phyloP scores from a whole-genome alignment of 768 basidiomycete genomes.

The Mycena rebaudengoi region DNA sequence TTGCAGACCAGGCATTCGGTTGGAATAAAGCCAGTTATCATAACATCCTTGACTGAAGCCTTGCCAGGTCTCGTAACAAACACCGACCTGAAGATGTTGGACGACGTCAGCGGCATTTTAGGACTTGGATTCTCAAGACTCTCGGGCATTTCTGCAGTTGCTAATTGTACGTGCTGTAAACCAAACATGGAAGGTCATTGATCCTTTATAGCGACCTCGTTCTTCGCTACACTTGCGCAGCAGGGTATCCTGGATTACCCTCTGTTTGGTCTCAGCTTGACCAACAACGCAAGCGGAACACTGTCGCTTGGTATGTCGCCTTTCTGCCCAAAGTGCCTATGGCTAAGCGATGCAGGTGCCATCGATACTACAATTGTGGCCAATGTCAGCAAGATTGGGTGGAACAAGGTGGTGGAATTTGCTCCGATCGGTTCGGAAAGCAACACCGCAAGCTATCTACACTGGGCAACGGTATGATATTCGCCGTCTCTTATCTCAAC shows the following conservation, averaged over 20 bases:
- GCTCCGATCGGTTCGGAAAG: conserved; percentile 65
- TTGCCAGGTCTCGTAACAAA: conserved; percentile 64
- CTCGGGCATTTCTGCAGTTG: conserved; percentile 61
- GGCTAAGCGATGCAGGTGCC: conserved; percentile 58
- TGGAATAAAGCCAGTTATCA: conserved; percentile 28
- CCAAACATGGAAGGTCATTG: too few relatives aligned
- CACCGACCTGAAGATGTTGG: conserved; percentile 68
- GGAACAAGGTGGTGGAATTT: conserved; percentile 82
- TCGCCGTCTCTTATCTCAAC: neutral
- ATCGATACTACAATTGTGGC: conserved; percentile 75
- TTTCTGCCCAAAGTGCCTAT: conserved; percentile 1
- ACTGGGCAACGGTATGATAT: conserved; percentile 65
- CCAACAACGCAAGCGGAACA: conserved; percentile 65
- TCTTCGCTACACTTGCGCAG: conserved; percentile 69
- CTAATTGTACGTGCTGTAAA: conserved; percentile 54
- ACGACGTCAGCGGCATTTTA: conserved; percentile 74
- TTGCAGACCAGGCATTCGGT: conserved; percentile 75
- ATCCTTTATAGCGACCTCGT: conserved; percentile 81
- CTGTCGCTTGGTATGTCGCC: conserved; percentile 65
- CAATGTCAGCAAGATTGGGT: conserved; percentile 66
- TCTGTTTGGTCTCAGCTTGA: conserved; percentile 76
- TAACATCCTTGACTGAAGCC: neutral
- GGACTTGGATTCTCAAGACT: conserved; percentile 82
- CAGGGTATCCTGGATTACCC: conserved; percentile 76
- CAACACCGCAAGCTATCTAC: conserved; percentile 74